Percentiles rank a stretch among this genome's conserved stretches.
Conservation (phyloP, 2,329 filamentous ascomycete genomes). For the Cercospora nicotianae region DNA sequence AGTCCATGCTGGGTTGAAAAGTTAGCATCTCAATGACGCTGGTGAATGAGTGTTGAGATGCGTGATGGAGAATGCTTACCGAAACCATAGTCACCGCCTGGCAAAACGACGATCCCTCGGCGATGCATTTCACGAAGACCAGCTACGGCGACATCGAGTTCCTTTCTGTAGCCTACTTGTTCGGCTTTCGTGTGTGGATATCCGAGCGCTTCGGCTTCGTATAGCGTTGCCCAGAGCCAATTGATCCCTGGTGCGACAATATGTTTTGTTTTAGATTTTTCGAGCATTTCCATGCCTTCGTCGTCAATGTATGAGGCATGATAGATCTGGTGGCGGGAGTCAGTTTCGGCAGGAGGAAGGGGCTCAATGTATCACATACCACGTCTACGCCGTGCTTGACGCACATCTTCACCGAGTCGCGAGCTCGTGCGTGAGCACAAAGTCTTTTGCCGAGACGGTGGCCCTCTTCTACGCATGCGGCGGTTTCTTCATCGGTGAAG, state of each 20-base stretch:
- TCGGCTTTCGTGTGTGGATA: slow-evolving; percentile 48
- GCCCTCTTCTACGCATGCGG: slow-evolving; percentile 51
- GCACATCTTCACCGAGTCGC: slow-evolving; percentile 49
- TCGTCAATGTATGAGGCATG: slow-evolving; percentile 51
- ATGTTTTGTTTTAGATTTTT: slow-evolving; percentile 43
- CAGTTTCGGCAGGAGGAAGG: not conserved
- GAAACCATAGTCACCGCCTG: slow-evolving; percentile 51
- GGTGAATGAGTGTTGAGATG: too few relatives aligned
- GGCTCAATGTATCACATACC: slow-evolving; percentile 44
- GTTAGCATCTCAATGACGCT: too few relatives aligned
- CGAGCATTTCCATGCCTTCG: slow-evolving; percentile 45
- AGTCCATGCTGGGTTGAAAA: slow-evolving; percentile 41
- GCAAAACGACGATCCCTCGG: slow-evolving; percentile 49
- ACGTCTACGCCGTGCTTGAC: slow-evolving; percentile 49
- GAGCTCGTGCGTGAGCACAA: slow-evolving; percentile 44
- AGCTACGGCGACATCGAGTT: slow-evolving; percentile 44
- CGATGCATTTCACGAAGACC: slow-evolving; percentile 49
- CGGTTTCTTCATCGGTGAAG: slow-evolving; percentile 50
- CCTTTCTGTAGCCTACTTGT: slow-evolving; percentile 47
- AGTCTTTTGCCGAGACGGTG: slow-evolving; percentile 44
- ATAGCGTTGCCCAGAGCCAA: slow-evolving; percentile 44
- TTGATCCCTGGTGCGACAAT: slow-evolving; percentile 49
- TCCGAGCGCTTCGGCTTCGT: slow-evolving; percentile 45
- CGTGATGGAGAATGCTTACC: slow-evolving; percentile 17
- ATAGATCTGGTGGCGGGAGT: slow-evolving; percentile 39